A percentile compares a stretch with the other conserved stretches of the same genome.
Evolutionary conservation across 805 yeast genomes (phyloP).

Genomic region (Candida cerambycidarum): DNA sequence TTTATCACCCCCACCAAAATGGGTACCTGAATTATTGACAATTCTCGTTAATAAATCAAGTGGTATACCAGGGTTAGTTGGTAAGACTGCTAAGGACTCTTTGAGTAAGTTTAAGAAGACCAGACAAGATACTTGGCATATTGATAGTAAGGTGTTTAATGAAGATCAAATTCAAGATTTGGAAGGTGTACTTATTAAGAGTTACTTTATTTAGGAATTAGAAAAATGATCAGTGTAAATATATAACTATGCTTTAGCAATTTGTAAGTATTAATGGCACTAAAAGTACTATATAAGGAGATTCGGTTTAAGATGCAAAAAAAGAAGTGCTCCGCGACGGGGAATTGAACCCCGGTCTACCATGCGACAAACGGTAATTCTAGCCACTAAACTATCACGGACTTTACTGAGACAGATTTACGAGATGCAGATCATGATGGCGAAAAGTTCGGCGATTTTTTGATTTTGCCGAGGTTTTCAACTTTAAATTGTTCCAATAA

Average conservation of each 20-base stretch:
- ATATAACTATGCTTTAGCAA: too few relatives aligned
- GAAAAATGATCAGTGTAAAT: too few relatives aligned
- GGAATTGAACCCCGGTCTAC: conserved; percentile 12
- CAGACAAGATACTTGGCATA: conserved; percentile 95
- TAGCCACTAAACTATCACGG: conserved; percentile 11
- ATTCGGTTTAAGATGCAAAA: neutral
- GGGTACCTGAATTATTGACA: conserved; percentile 79
- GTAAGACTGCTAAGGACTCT: conserved; percentile 77
- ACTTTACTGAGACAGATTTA: neutral
- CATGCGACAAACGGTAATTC: conserved; percentile 11
- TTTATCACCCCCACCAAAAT: conserved; percentile 82
- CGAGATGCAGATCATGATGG: neutral
- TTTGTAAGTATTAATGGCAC: too few relatives aligned
- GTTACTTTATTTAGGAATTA: conserved; percentile 88
- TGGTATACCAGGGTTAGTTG: conserved; percentile 73
- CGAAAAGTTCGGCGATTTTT: neutral
- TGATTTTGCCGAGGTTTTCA: too few relatives aligned
- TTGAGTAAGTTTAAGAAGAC: conserved; percentile 85
- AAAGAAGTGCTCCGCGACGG: conserved; percentile 10
- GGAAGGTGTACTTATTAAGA: conserved; percentile 92
- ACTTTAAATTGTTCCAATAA: too few relatives aligned
- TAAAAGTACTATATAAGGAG: too few relatives aligned
- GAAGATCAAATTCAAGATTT: conserved; percentile 81
- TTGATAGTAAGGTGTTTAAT: conserved; percentile 73
- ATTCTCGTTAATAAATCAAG: conserved; percentile 69